phyloP scores from a whole-genome alignment of 2,329 filamentous ascomycete species.

The Venturia oleaginea region DNA sequence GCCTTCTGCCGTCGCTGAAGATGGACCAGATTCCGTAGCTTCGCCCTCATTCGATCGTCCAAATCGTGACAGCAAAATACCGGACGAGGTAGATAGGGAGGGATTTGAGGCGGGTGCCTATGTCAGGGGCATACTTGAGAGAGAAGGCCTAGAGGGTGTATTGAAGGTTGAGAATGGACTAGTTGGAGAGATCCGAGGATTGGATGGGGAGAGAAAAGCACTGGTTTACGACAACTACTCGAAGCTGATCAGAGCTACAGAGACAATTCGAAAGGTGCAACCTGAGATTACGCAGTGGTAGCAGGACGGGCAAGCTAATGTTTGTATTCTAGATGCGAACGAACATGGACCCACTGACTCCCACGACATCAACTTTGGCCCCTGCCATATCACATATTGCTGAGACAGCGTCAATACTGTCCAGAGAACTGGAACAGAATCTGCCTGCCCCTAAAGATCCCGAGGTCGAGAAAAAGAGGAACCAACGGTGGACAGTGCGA shows the following conservation, averaged over 20 bases:
- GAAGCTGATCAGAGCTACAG: constrained; percentile 91
- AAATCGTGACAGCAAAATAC: neutral
- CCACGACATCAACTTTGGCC: constrained; percentile 62
- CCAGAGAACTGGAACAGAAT: constrained; percentile 27
- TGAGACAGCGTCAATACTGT: constrained; percentile 41
- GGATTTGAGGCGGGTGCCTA: constrained; percentile 67
- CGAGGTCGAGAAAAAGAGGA: constrained; percentile 27
- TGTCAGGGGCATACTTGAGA: constrained; percentile 52
- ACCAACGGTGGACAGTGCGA: constrained; percentile 48
- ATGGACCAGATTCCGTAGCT: constrained; percentile 19
- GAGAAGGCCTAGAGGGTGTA: constrained; percentile 57
- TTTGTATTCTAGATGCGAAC: constrained; percentile 52
- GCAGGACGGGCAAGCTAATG: neutral
- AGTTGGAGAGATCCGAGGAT: constrained; percentile 63
- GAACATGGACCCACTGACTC: constrained; percentile 71
- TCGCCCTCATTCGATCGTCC: neutral
- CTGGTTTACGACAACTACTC: constrained; percentile 98
- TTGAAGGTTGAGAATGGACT: constrained; percentile 58
- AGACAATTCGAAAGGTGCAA: constrained; percentile 73
- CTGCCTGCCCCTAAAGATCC: constrained; percentile 19
- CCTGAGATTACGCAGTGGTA: neutral
- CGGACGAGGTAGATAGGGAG: constrained; percentile 61
- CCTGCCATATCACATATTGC: constrained; percentile 69
- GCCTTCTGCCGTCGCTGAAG: constrained; percentile 31
- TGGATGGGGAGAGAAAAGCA: constrained; percentile 94